Evolutionary conservation across 1,284 basidiomycete species (phyloP).

Genomic region (Violaceomyces palustris): DNA sequence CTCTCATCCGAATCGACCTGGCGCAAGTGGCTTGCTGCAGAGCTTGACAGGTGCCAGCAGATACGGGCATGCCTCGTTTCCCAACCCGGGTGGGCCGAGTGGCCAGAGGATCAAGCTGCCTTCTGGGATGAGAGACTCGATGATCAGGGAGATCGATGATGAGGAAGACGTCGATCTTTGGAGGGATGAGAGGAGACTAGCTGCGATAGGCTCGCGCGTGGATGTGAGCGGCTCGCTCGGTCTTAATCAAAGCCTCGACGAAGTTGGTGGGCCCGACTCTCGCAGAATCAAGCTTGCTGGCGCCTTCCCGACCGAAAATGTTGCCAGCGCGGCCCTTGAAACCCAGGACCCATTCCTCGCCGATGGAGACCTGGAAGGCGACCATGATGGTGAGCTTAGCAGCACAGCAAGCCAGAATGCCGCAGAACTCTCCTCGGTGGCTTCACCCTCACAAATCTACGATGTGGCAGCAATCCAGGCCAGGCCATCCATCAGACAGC

Average conservation of each 20-base stretch:
- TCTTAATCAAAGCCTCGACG: constrained; percentile 17
- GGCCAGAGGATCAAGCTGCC: not conserved
- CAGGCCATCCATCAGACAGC: not conserved
- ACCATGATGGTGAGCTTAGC: no score
- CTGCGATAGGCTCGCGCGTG: constrained; percentile 15
- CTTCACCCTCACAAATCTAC: not conserved
- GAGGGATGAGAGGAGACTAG: constrained; percentile 26
- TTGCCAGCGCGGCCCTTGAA: constrained; percentile 7
- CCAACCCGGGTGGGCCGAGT: constrained; percentile 7
- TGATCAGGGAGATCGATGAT: constrained; percentile 35
- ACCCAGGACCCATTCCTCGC: constrained; percentile 31
- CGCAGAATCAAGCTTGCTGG: no score
- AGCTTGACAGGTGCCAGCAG: constrained; percentile 28
- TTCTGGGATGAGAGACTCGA: constrained; percentile 20
- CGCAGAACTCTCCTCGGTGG: not conserved
- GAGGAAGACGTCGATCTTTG: constrained; percentile 37
- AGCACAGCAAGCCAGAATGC: no score
- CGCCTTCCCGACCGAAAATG: no score
- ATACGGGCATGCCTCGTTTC: constrained; percentile 24
- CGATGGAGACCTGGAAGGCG: constrained; percentile 28
- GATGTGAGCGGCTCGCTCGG: constrained; percentile 15
- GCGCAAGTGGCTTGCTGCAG: constrained; percentile 21
- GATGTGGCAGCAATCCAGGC: not conserved
- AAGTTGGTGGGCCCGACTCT: not conserved
- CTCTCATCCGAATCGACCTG: not conserved